Evolutionary conservation across 768 basidiomycete genomes (phyloP), one percentile per base, ranked within the genome.

Genomic region (Leccinum variicolor): DNA sequence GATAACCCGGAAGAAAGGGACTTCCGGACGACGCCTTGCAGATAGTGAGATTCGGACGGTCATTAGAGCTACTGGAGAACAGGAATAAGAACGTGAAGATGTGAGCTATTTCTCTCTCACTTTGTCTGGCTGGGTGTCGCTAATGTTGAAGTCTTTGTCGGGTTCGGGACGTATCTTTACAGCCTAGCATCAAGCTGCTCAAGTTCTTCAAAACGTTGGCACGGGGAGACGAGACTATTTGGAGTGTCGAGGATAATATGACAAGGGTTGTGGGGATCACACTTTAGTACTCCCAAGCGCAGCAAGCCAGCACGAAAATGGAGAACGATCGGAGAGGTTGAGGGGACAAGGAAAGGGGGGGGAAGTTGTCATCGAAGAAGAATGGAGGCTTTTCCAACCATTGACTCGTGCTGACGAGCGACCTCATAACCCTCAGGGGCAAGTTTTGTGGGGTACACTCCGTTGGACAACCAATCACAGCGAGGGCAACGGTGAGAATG

Each of bases 161-260:
- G 10, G n/a, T 34, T 34, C 14, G 14, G 14, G 33, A 14, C 33
- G 33, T 14, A 34, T 34, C 4, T 34, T 34, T 4, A n/a, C 3
- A 75, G 74, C 74, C 74, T 25, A 73, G 66, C 1, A 64, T 74
- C 52, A 74, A 76, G 54, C 49, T 76, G 1, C 60, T 76, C 17
- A 67, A 69, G 41, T 75, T 71, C 55, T 72, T 74, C 63, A 71
- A 69, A 8, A 33, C 14, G 26, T 53, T 71, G 54, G 53, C 65
- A 3, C 43, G 34, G 0, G 62, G 60, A 9, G 68, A 75, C 46
- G 14, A 59, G 9, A 57, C 53, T 2, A 23, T 48, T 3, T 56
- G 57, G 28, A 15, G 11, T 0, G 2, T 6, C 0, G 55, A 39
- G 2, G 5, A n/a, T 3, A 29, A 7, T 19, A 4, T 17, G 4